Evolutionary conservation across 2,329 filamentous ascomycete species (phyloP).

Genomic region (Xylariaceae sp.): DNA sequence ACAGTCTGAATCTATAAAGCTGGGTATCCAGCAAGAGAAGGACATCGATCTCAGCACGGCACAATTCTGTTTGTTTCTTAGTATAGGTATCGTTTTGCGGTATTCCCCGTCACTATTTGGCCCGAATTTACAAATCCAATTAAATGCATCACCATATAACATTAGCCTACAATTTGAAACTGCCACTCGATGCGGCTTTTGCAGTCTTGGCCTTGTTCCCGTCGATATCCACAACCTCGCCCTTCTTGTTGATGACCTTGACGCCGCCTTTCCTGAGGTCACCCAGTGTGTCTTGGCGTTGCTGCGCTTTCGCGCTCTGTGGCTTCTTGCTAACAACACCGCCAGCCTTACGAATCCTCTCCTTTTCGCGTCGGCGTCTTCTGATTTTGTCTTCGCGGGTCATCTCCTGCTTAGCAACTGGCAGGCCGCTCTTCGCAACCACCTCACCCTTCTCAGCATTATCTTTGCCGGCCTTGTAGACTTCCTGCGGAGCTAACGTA

Average conservation of each 20-base stretch:
- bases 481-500: slow-evolving; percentile 89
- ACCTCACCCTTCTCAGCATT: slow-evolving; percentile 71
- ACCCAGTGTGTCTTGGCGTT: slow-evolving; percentile 55
- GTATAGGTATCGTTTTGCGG: too few species aligned
- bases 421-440: slow-evolving; percentile 75
- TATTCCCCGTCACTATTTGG: background rate
- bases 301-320: slow-evolving; percentile 64
- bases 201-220: slow-evolving; percentile 72
- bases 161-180: slow-evolving; percentile 62
- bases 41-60: too few species aligned
- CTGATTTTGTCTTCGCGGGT: slow-evolving; percentile 82
- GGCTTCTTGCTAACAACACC: slow-evolving; percentile 53
- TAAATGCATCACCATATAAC: background rate
- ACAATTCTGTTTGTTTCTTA: too few species aligned
- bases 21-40: too few species aligned
- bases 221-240: slow-evolving; percentile 81
- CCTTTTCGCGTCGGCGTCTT: slow-evolving; percentile 80
- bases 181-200: slow-evolving; percentile 59
- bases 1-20: too few species aligned
- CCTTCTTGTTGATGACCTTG: slow-evolving; percentile 89
- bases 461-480: slow-evolving; percentile 81
- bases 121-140: background rate
- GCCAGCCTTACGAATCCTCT: slow-evolving; percentile 75
- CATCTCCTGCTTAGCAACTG: slow-evolving; percentile 84
- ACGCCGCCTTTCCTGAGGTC: slow-evolving; percentile 73